A percentile compares a stretch with the other conserved stretches of the same genome.
phyloP scores from a whole-genome alignment of 2,329 filamentous ascomycete species.

The Ramularia collo-cygni region DNA sequence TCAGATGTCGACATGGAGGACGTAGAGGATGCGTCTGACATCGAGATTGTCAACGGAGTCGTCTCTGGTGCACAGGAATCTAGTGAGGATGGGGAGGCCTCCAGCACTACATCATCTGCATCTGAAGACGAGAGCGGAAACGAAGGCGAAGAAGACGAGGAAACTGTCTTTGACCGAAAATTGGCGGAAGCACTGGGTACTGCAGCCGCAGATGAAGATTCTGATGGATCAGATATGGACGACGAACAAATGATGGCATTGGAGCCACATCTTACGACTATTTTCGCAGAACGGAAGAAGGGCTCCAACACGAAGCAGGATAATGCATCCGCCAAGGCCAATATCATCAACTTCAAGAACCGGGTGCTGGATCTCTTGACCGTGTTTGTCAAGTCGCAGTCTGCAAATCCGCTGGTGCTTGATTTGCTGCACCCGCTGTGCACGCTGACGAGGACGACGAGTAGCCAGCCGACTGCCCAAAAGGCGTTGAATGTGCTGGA shows the following conservation, averaged over 20 bases:
- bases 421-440: slow-evolving; percentile 69
- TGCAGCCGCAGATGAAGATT: slow-evolving; percentile 51
- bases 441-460: slow-evolving; percentile 68
- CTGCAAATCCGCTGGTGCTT: slow-evolving; percentile 59
- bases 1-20: slow-evolving; percentile 34
- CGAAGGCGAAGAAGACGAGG: slow-evolving; percentile 42
- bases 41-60: slow-evolving; percentile 30
- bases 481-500: slow-evolving; percentile 68
- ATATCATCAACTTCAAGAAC: slow-evolving; percentile 90
- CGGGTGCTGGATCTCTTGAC: slow-evolving; percentile 81
- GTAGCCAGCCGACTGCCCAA: slow-evolving; percentile 65
- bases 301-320: slow-evolving; percentile 67
- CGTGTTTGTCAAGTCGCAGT: slow-evolving; percentile 76
- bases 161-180: slow-evolving; percentile 63
- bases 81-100: slow-evolving; percentile 23
- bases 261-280: slow-evolving; percentile 73
- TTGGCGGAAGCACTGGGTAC: slow-evolving; percentile 73
- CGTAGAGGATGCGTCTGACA: slow-evolving; percentile 30
- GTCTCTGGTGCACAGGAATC: slow-evolving; percentile 18
- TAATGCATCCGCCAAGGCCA: slow-evolving; percentile 79
- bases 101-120: slow-evolving; percentile 19
- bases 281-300: slow-evolving; percentile 71
- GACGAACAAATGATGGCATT: slow-evolving; percentile 93
- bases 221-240: slow-evolving; percentile 73
- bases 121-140: slow-evolving; percentile 20